Base-by-base conservation (phyloP, 345 rosid species). In the Aurinia saxatilis region DNA sequence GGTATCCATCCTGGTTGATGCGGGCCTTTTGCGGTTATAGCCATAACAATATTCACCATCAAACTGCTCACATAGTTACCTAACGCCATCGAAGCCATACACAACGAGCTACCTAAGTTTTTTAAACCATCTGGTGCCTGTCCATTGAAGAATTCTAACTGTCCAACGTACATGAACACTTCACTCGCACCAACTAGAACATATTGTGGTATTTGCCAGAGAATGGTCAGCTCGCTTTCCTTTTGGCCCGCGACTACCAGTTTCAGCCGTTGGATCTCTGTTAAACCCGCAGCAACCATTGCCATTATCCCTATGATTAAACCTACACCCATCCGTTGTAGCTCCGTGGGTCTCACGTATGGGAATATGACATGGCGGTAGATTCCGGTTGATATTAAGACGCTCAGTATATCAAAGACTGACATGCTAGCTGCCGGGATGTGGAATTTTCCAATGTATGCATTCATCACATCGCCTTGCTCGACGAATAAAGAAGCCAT, bases 391-490 rank as follows among this genome's bases (percentile, higher is more conserved):
- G 72, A 81, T 12, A 84, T 37, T 2, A 88, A 80, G 55, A 91
- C 98, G 33, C 96, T 88, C 46, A 75, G 70, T 50, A 91, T 84
- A 21, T 91, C 96, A 48, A 91, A 91, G 12, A 81, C 82, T 0
- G 96, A 88, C 98, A 91, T 88, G 80, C 96, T 88, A 0, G 98
- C 98, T 0, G 98, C 96, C 0, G 96, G 98, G 19, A 91, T 71
- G 68, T 72, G 91, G 42, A 91, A 91, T 46, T 66, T 66, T 0
- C 85, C 82, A 0, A 86, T 0, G 1, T 50, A 8, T 46, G 96
- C 68, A 36, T 72, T 50, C 98, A 91, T 91, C 0, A 82, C 90
- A 37, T 80, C 84, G 5, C 88, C 88, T 75, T 85, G 88, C 60
- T 82, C 88, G 0, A 85, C 91, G 39, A 85, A 85, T 4, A 85